phyloP scores from a whole-genome alignment of 495 filamentous ascomycete genomes.

The Xylona heveae region DNA sequence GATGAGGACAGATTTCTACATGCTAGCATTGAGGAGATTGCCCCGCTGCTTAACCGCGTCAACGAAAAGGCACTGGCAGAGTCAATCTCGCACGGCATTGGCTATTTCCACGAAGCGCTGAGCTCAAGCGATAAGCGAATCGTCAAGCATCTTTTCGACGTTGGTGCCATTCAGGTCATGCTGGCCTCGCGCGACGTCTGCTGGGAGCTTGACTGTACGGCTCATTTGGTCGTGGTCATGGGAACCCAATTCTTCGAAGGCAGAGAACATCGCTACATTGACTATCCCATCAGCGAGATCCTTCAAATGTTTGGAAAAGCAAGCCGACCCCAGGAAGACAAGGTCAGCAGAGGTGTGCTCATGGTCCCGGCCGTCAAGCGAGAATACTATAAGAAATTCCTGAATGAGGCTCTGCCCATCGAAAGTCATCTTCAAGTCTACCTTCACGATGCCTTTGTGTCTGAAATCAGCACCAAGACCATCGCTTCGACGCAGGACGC shows the following conservation, averaged over 20 bases:
- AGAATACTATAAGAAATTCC: conserved; percentile 97
- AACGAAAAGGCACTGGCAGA: conserved; percentile 76
- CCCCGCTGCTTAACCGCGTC: conserved; percentile 58
- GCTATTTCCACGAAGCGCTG: conserved; percentile 91
- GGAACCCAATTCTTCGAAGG: conserved; percentile 98
- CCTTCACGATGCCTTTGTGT: conserved; percentile 88
- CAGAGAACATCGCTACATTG: conserved; percentile 89
- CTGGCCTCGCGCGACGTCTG: conserved; percentile 87
- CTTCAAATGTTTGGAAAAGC: conserved; percentile 99
- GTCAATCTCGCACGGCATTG: conserved; percentile 86
- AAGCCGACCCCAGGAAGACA: conserved; percentile 55
- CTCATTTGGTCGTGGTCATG: conserved; percentile 89
- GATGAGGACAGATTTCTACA: conserved; percentile 89
- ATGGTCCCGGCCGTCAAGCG: conserved; percentile 90
- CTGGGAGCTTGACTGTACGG: conserved; percentile 81
- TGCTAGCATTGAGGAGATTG: conserved; percentile 55
- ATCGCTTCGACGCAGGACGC: conserved; percentile 93
- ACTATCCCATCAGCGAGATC: conserved; percentile 90
- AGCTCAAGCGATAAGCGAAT: conserved; percentile 78
- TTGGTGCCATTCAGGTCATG: conserved; percentile 84
- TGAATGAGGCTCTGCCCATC: conserved; percentile 87
- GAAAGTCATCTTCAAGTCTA: conserved; percentile 85
- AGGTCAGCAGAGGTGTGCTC: conserved; percentile 66
- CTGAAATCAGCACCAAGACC: conserved; percentile 84
- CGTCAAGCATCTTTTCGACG: conserved; percentile 72